Evolutionary conservation across 345 rosid species (phyloP).

Genomic region (Schrenkiella parvula): DNA sequence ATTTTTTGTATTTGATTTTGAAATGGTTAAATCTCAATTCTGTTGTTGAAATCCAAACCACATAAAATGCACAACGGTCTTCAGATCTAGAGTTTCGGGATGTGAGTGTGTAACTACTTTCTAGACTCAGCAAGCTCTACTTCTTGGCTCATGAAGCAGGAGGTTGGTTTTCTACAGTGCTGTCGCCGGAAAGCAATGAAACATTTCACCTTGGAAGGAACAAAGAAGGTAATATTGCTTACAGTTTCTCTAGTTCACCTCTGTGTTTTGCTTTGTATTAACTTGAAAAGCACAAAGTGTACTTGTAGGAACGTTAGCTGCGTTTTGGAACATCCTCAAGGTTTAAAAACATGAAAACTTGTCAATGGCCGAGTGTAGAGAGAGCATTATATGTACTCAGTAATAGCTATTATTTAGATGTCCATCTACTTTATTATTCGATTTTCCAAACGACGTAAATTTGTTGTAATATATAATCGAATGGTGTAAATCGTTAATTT

Average conservation of each 20-base stretch:
- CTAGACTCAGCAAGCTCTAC: constrained; percentile 53
- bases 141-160: constrained; percentile 61
- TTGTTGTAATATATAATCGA: no score
- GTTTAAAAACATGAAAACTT: not conserved
- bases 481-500: no score
- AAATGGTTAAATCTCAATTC: no score
- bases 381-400: no score
- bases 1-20: no score
- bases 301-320: not conserved
- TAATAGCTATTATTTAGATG: no score
- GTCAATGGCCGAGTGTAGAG: no score
- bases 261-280: not conserved
- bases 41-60: constrained; percentile 63
- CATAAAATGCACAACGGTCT: constrained; percentile 73
- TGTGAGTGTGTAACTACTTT: constrained; percentile 52
- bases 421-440: no score
- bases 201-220: not conserved
- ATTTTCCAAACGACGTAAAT: no score
- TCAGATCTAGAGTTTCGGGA: constrained; percentile 77
- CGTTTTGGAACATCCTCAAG: not conserved
- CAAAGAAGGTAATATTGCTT: not conserved
- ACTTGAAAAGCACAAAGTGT: no score
- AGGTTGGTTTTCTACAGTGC: constrained; percentile 49
- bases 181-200: constrained; percentile 36
- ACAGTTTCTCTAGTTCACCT: not conserved